Percentiles rank a stretch among this genome's conserved stretches.
These are phyloP conservation scores for Backusella morwellensis DNA, from an alignment of 192 early-diverging fungal genomes.

Conservation along the genomic window DNA sequence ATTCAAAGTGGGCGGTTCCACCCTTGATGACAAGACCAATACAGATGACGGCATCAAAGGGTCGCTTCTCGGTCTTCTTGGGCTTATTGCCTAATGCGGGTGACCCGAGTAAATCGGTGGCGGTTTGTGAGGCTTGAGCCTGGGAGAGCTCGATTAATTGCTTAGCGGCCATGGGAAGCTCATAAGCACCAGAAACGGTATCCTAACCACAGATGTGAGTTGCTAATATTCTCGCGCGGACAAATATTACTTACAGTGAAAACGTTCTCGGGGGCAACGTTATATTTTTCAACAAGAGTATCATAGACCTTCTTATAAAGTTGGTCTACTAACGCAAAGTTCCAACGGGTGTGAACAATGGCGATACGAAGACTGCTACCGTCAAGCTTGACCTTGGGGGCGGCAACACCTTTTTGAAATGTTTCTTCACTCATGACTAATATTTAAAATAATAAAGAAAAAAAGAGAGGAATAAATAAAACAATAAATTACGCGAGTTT, in stretches of 20 bases:
- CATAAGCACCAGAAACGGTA: constrained; percentile 90
- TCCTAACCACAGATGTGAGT: constrained; percentile 20
- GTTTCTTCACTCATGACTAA: constrained; percentile 25
- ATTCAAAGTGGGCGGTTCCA: constrained; percentile 98
- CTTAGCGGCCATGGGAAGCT: constrained; percentile 90
- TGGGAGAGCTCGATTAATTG: constrained; percentile 69
- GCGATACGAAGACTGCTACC: constrained; percentile 66
- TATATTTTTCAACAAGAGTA: constrained; percentile 60
- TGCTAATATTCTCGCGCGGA: too few species aligned
- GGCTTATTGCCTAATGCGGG: constrained; percentile 1
- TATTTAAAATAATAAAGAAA: background rate
- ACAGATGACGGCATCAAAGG: constrained; percentile 89
- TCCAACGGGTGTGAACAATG: constrained; percentile 96
- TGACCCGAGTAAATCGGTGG: constrained; percentile 54
- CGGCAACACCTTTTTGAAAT: constrained; percentile 76
- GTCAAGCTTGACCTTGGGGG: constrained; percentile 51
- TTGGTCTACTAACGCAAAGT: constrained; percentile 77
- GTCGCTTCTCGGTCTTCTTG: constrained; percentile 29
- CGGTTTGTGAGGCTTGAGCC: constrained; percentile 50
- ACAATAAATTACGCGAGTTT: background rate
- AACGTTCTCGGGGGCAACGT: constrained; percentile 76
- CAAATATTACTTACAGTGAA: constrained; percentile 41
- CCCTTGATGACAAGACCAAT: constrained; percentile 99
- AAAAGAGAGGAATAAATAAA: background rate
- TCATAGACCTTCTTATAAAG: constrained; percentile 73